phyloP scores from a whole-genome alignment of 345 rosid species.

The Punica granatum region DNA sequence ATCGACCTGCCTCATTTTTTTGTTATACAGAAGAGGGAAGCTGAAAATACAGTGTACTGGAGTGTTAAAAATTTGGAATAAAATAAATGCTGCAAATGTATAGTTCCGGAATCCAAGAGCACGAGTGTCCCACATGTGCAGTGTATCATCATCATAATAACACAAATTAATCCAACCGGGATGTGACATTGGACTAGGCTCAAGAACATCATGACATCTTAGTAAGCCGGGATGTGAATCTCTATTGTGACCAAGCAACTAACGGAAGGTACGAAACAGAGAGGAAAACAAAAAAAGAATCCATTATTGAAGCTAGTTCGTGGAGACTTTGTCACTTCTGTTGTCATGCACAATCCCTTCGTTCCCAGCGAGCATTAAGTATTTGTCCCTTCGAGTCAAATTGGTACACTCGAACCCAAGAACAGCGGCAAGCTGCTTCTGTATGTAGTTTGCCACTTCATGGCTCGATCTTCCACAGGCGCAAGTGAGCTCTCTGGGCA shows the following conservation, averaged over 20 bases:
- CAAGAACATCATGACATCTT: neutral
- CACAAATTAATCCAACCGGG: no score
- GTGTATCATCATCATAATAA: no score
- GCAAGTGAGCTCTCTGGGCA: constrained; percentile 10
- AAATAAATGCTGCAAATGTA: no score
- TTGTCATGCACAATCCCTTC: constrained; percentile 18
- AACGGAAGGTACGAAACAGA: no score
- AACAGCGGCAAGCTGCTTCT: constrained; percentile 10
- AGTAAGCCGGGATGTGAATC: neutral
- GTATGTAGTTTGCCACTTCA: constrained; percentile 25
- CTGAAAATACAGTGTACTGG: no score
- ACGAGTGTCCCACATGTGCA: no score
- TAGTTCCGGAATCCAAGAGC: no score
- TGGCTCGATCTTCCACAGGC: constrained; percentile 14
- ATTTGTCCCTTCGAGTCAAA: constrained; percentile 24
- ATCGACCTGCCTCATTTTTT: no score
- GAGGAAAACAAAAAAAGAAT: neutral
- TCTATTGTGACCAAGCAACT: neutral
- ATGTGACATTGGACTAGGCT: neutral
- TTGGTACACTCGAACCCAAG: constrained; percentile 22
- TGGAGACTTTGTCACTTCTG: neutral
- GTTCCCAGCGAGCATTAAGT: constrained; percentile 21
- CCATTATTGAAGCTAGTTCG: neutral
- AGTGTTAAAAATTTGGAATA: no score
- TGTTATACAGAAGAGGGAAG: no score